Evolutionary conservation across 1,284 basidiomycete genomes (phyloP), one percentile per base, ranked within the genome.

Genomic region (Serendipita sp.): DNA sequence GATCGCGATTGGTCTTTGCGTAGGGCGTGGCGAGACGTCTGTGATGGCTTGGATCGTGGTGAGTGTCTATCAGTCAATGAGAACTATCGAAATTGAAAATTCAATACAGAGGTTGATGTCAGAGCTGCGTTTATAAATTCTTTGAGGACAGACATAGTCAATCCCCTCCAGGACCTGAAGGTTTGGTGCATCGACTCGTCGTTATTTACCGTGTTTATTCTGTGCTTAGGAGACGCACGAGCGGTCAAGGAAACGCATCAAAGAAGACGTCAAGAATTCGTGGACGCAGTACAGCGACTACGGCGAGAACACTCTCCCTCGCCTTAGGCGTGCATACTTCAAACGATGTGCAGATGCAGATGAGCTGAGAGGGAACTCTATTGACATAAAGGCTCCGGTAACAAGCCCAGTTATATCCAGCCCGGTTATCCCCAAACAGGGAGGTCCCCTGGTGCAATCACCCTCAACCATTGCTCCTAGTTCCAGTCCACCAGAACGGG

Each of bases 281-380:
- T 77, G 78, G 13, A 68, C 73, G 64, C 81, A 84, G 17, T 91
- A 93, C 73, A 79, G 80, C 34, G 91, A 93, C 26, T 91, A 86
- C 70, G 84, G 84, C 10, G 87, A 90, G 69, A 81, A 78, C 63
- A 76, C 79, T 17, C 76, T 93, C 4, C 90, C 89, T 0, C 86
- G 84, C 69, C 75, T 93, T 55, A 91, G 91, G 74, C 79, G 82
- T 58, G 74, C 78, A 35, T 94, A 95, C 71, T 72, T 81, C 12
- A 87, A 83, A 74, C 92, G 91, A 72, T 89, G 85, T 69, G 82
- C 85, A 62, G 89, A 92, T 66, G 83, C 87, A 2, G 91, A 93
- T 77, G 90, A 88, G 65, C 63, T 75, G 67, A 49, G 29, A n/a
- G 45, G 45, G n/a, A 30, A 32, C 49, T 13, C 32, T 60, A n/a